A percentile compares a stretch with the other conserved stretches of the same genome.
Evolutionary conservation across 1,284 basidiomycete genomes (phyloP).

Genomic region (Golubevia pallescens): DNA sequence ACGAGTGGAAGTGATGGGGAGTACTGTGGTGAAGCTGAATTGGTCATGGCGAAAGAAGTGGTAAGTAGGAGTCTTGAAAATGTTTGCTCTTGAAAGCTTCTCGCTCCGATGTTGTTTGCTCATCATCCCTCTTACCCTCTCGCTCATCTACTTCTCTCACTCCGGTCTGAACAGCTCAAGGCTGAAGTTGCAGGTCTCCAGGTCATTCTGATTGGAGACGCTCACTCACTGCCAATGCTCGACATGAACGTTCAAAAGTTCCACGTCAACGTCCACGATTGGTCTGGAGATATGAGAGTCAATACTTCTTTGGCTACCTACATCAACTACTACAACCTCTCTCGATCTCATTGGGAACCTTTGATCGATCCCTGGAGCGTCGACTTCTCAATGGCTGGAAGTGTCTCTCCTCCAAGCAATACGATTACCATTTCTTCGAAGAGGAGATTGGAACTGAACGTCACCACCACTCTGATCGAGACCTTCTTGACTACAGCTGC

Average conservation of each 20-base stretch:
- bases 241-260: slow-evolving; percentile 88
- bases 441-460: slow-evolving; percentile 87
- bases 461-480: slow-evolving; percentile 90
- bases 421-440: slow-evolving; percentile 77
- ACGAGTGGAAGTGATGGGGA: neutral
- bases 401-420: slow-evolving; percentile 67
- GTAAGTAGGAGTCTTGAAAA: neutral
- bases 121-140: neutral
- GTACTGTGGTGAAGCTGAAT: slow-evolving; percentile 31
- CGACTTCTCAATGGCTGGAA: slow-evolving; percentile 68
- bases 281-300: slow-evolving; percentile 81
- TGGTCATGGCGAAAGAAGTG: slow-evolving; percentile 55
- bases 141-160: no score
- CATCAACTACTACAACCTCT: slow-evolving; percentile 95
- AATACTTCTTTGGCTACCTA: slow-evolving; percentile 65
- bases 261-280: slow-evolving; percentile 82
- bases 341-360: slow-evolving; percentile 99
- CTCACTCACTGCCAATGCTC: slow-evolving; percentile 92
- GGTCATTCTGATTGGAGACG: slow-evolving; percentile 89
- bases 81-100: neutral
- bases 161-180: slow-evolving; percentile 13
- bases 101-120: no score
- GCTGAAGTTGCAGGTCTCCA: slow-evolving; percentile 74
- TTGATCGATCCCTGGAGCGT: slow-evolving; percentile 97
- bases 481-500: slow-evolving; percentile 77